These are phyloP conservation scores for Diospyros lotus DNA, from an alignment of 148 eudicot genomes.

Conservation along the genomic window DNA sequence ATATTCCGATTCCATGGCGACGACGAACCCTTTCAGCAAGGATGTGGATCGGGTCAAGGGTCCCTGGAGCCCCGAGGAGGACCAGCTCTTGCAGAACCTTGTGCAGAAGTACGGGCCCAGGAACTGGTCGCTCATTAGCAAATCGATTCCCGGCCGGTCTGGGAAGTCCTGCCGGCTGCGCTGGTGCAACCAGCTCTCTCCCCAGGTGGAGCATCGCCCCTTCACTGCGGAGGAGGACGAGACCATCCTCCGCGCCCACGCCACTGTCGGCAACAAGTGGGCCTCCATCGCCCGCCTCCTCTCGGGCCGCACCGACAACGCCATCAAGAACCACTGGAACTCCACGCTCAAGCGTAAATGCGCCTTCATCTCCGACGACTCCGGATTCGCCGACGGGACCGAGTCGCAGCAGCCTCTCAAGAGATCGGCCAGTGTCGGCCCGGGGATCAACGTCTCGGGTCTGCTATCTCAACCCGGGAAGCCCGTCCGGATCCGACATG, in stretches of 20 bases:
- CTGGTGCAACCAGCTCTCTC: conserved; percentile 67
- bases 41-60: conserved; percentile 55
- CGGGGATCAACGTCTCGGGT: conserved; percentile 25
- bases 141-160: conserved; percentile 53
- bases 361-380: conserved; percentile 42
- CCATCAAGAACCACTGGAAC: conserved; percentile 66
- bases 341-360: conserved; percentile 55
- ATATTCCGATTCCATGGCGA: conserved; percentile 14
- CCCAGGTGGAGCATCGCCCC: conserved; percentile 57
- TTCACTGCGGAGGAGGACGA: conserved; percentile 53
- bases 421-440: conserved; percentile 51
- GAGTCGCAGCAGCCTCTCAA: conserved; percentile 32
- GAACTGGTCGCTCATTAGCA: conserved; percentile 58
- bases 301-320: conserved; percentile 61
- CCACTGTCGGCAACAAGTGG: conserved; percentile 57
- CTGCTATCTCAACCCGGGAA: conserved; percentile 25
- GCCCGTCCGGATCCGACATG: conserved; percentile 44
- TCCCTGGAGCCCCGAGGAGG: conserved; percentile 72
- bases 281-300: conserved; percentile 56
- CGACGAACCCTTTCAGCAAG: conserved; percentile 11
- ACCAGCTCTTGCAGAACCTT: conserved; percentile 28
- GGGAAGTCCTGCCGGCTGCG: conserved; percentile 62
- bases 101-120: conserved; percentile 52
- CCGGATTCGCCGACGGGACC: conserved; percentile 11
- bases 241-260: conserved; percentile 48